Base-by-base conservation (phyloP, 176 grass and related monocot species). In the Themeda triandra region DNA sequence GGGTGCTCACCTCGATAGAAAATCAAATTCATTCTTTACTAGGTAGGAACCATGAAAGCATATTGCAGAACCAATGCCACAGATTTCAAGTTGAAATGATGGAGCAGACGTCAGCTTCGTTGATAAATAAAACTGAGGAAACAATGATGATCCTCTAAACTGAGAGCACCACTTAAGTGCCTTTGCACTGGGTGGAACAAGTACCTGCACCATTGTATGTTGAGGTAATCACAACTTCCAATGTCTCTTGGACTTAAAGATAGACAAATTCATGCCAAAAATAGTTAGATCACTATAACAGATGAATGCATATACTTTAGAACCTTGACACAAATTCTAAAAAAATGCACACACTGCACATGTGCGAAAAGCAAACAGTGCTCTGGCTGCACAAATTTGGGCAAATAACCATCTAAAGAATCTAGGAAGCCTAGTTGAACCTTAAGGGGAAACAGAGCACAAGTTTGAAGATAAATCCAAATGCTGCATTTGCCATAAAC, bases 61-160 rank as follows among this genome's bases (percentile, higher is more conserved):
- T 87, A 98, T 80, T 82, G 87, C 82, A 74, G 88, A 80, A 65
- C 96, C 91, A 92, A 90, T 75, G 35, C 93, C 90, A 74, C 87
- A 93, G 60, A 89, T 75, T 87, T 91, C 78, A 67, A 91, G 84
- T 69, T 89, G 60, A 83, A 51, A 44, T 76, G 87, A 83, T 79
- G 84, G 30, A 67, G 66, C 71, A 35, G 64, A 40, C 7, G 29
- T 69, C 73, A 25, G 60, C 60, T 69, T 83, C 41, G 54, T 83
- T 40, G 77, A 89, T 69, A 92, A 73, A 86, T 98, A 98, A 87
- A 95, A 98, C 37, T 93, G 93, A 75, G 96, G 96, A 79, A 87
- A 98, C 36, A 87, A 73, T 48, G 91, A 85, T 24, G 89, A 95
- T 80, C 69, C 44, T 24, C 51, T 87, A 70, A 59, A 75, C 66